phyloP scores from a whole-genome alignment of 1,284 basidiomycete genomes.

The Cutaneotrichosporon mucoides region DNA sequence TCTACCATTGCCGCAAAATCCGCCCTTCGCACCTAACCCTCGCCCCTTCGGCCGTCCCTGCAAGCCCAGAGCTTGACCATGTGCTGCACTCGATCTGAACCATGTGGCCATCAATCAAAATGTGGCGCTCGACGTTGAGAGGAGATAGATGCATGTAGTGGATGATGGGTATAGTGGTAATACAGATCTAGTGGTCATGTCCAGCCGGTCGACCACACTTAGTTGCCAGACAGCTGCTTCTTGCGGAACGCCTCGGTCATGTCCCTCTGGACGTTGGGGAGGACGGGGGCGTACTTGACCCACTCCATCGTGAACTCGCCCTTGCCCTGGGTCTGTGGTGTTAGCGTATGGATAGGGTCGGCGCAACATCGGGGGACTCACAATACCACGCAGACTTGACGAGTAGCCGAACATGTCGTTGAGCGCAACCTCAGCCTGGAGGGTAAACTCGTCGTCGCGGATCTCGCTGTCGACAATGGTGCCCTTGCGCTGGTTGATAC shows the following conservation, averaged over 20 bases:
- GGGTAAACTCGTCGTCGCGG: conserved; percentile 93
- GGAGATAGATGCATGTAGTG: conserved; percentile 1
- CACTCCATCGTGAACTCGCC: conserved; percentile 98
- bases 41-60: no score
- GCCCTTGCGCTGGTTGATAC: conserved; percentile 87
- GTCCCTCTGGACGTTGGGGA: conserved; percentile 81
- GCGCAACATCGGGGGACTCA: no score
- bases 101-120: background rate
- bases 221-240: conserved; percentile 21
- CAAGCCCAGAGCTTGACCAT: no score
- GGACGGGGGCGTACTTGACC: conserved; percentile 80
- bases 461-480: conserved; percentile 96
- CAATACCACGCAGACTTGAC: conserved; percentile 76
- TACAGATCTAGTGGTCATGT: conserved; percentile 1
- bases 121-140: background rate
- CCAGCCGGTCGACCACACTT: background rate
- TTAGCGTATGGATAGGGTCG: no score
- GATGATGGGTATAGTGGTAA: background rate
- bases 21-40: no score
- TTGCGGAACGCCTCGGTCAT: conserved; percentile 66
- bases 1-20: no score
- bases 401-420: conserved; percentile 99
- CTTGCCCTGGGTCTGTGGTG: conserved; percentile 76
- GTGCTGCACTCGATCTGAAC: no score
- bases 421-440: conserved; percentile 84